Conservation (phyloP, 805 yeast genomes). For the Candida verbasci region DNA sequence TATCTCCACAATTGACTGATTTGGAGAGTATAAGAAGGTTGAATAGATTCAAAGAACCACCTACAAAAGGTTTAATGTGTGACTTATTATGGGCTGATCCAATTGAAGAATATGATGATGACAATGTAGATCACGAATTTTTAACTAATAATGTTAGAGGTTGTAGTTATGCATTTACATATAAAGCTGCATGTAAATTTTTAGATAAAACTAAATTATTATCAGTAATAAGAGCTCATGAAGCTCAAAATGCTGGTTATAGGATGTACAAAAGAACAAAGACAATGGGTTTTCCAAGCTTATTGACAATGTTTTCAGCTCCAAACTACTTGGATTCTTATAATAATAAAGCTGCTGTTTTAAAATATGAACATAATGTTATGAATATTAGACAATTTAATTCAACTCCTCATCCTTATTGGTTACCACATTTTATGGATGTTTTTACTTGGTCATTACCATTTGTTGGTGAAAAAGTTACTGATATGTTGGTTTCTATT, state of each 20-base stretch:
- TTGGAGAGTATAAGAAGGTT: constrained; percentile 64
- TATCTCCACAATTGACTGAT: constrained; percentile 76
- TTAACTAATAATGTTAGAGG: constrained; percentile 77
- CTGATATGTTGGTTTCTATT: constrained; percentile 87
- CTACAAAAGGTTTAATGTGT: constrained; percentile 90
- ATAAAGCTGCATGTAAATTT: constrained; percentile 75
- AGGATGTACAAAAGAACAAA: constrained; percentile 86
- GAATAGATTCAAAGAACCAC: constrained; percentile 87
- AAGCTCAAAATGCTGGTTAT: constrained; percentile 97
- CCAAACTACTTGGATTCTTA: constrained; percentile 92
- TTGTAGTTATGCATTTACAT: constrained; percentile 87
- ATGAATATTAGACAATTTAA: constrained; percentile 96
- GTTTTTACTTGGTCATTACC: constrained; percentile 97
- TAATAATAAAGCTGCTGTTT: constrained; percentile 91
- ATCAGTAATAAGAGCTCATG: constrained; percentile 92
- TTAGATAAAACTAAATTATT: constrained; percentile 72
- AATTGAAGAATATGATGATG: constrained; percentile 68
- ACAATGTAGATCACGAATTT: constrained; percentile 42
- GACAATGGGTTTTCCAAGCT: constrained; percentile 82
- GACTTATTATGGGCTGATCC: constrained; percentile 97
- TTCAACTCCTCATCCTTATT: constrained; percentile 90
- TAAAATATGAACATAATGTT: constrained; percentile 85
- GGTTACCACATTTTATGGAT: constrained; percentile 96
- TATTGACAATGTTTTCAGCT: constrained; percentile 89
- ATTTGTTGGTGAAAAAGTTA: constrained; percentile 93